Evolutionary conservation across 2,329 filamentous ascomycete genomes (phyloP), one percentile per base, ranked within the genome.

Genomic region (Penicillium digitatum): DNA sequence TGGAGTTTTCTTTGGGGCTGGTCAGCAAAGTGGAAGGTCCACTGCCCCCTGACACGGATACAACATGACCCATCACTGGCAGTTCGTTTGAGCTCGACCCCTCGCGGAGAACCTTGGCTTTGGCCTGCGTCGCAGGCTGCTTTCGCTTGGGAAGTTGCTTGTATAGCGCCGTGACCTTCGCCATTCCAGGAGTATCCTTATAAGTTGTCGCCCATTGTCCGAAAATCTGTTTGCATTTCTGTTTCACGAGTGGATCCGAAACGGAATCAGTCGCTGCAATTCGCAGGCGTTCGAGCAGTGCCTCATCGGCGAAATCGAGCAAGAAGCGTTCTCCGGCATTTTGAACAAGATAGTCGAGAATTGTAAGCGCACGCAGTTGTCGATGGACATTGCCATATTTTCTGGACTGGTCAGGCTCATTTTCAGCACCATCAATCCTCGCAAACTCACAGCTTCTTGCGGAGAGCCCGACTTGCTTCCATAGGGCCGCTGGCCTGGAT

Each of bases 351-450:
- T 89, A 92, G 71, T 99, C 94, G 2, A 99, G 82, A 47, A 99
- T 87, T 11, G 88, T 87, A 22, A 99, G 82, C 34, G 94, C 89
- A 56, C 94, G 85, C 32, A 97, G 81, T 74, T 99, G 94, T 47
- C 91, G 87, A 73, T 97, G 93, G n/a, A 89, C 81, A 67, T 86
- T 95, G 65, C 94, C 94, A 74, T 99, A 97, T 78, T 99, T 99
- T 35, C 84, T 87, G 59, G 3, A 32, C 4, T 31, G 35, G 12
- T 24, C 26, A 49, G 24, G 47, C 65, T 48, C 63, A 56, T 51
- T 43, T 38, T 20, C 27, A 45, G 20, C 31, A 39, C 26, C 49
- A 26, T 27, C 11, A 43, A 27, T 20, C 18, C 9, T 31, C 24
- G 18, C 18, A 35, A 9, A 71, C 83, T 69, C 72, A 87, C 81